These are phyloP conservation scores for Pseudocercospora fuligena DNA, from an alignment of 2,329 filamentous ascomycete species.

Conservation along the genomic window DNA sequence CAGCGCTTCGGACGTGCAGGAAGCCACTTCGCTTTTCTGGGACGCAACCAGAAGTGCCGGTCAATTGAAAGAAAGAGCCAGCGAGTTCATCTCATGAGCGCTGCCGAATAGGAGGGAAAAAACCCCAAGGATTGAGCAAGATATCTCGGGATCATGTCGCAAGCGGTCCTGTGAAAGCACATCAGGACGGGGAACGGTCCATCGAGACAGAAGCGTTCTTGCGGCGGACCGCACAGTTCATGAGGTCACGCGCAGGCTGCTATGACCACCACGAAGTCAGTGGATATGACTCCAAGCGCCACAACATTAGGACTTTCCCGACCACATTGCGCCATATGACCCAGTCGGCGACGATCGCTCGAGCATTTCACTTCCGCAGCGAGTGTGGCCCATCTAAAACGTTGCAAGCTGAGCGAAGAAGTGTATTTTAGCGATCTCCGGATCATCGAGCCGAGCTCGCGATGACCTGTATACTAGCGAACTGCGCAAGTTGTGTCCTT, in stretches of 20 bases:
- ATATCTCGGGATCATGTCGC: background rate
- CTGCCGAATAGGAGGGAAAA: too few species aligned
- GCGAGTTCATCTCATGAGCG: conserved; percentile 45
- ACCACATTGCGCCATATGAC: background rate
- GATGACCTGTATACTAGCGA: background rate
- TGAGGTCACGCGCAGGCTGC: background rate
- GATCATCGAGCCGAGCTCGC: background rate
- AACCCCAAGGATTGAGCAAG: too few species aligned
- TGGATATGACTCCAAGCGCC: background rate
- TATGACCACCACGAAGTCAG: background rate
- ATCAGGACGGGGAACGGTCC: background rate
- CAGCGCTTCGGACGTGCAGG: conserved; percentile 60
- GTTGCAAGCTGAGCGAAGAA: background rate
- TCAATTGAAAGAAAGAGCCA: conserved; percentile 37
- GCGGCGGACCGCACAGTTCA: background rate
- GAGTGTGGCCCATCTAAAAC: background rate
- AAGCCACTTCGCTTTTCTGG: conserved; percentile 54
- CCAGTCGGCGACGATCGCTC: background rate
- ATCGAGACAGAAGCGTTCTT: background rate
- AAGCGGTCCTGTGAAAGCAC: background rate
- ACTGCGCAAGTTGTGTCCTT: background rate
- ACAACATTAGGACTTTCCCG: background rate
- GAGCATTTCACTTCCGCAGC: background rate
- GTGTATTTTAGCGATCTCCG: background rate
- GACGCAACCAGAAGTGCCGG: conserved; percentile 55